Evolutionary conservation across 2,329 filamentous ascomycete genomes (phyloP).

Genomic region (Tolypocladium paradoxum): DNA sequence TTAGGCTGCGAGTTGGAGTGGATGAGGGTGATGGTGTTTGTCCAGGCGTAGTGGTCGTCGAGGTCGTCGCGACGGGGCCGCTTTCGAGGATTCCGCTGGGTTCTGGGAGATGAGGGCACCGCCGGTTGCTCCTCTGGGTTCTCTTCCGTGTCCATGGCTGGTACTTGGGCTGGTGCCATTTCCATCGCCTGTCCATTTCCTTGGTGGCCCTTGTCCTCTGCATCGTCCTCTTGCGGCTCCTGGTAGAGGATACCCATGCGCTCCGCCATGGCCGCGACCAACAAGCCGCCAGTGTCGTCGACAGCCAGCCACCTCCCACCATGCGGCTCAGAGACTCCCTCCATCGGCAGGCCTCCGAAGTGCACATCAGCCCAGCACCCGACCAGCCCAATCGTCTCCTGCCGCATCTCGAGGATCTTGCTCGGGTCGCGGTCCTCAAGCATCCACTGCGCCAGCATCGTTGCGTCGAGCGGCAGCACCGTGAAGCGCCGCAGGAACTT

Average conservation of each 20-base stretch:
- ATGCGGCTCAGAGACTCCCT: constrained; percentile 14
- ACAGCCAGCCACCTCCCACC: constrained; percentile 63
- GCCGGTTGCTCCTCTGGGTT: not conserved
- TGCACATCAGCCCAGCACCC: constrained; percentile 88
- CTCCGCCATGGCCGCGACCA: constrained; percentile 78
- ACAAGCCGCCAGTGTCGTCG: constrained; percentile 75
- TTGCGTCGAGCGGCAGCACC: constrained; percentile 71
- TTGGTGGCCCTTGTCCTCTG: not conserved
- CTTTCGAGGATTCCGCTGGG: constrained; percentile 15
- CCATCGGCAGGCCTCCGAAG: constrained; percentile 30
- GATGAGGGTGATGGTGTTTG: constrained; percentile 70
- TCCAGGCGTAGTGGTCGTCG: constrained; percentile 53
- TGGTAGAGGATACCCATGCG: constrained; percentile 70
- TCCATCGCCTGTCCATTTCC: not conserved
- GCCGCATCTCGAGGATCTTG: constrained; percentile 75
- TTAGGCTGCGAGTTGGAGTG: constrained; percentile 82
- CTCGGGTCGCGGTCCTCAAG: constrained; percentile 68
- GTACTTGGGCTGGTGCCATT: not conserved
- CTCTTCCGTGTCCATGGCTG: not conserved
- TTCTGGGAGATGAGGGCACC: constrained; percentile 7
- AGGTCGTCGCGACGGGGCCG: constrained; percentile 33
- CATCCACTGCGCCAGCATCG: constrained; percentile 64
- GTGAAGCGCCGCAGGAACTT: constrained; percentile 90
- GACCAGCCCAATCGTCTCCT: constrained; percentile 71
- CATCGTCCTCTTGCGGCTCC: constrained; percentile 15